Percentiles rank a stretch among this genome's conserved stretches.
Conservation (phyloP, 305 asterid species). For the Fraxinus velutina region DNA sequence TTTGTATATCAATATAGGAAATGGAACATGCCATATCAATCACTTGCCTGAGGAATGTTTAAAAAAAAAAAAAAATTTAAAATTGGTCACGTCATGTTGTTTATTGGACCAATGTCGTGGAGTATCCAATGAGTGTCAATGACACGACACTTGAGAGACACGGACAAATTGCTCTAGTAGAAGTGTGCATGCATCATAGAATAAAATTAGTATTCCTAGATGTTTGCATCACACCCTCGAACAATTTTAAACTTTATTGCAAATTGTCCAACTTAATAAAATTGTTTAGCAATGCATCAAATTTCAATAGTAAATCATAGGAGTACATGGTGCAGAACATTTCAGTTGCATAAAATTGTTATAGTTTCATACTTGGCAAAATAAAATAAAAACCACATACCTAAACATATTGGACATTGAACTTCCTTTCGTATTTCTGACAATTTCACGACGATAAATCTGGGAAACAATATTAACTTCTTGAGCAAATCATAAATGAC, state of each 20-base stretch:
- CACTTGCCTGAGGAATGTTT: not conserved
- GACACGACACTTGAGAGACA: not conserved
- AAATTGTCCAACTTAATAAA: not conserved
- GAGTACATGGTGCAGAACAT: constrained; percentile 15
- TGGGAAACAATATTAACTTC: constrained; percentile 27
- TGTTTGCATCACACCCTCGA: not conserved
- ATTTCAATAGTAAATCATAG: constrained; percentile 10
- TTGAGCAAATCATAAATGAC: constrained; percentile 7
- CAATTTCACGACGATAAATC: constrained; percentile 51
- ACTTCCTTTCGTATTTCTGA: constrained; percentile 82
- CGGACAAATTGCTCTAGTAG: not conserved
- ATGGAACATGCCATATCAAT: not conserved
- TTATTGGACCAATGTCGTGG: not conserved
- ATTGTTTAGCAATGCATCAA: constrained; percentile 9
- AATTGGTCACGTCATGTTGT: not conserved
- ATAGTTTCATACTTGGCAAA: constrained; percentile 14
- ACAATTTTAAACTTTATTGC: not conserved
- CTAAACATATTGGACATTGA: constrained; percentile 83
- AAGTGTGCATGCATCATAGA: not conserved
- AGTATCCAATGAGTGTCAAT: not conserved
- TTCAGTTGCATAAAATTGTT: constrained; percentile 9
- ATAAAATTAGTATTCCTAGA: constrained; percentile 3
- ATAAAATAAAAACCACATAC: constrained; percentile 23
- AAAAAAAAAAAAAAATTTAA: too few relatives aligned
- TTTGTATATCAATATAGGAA: not conserved